Evolutionary conservation across 305 asterid genomes (phyloP), one percentile per base, ranked within the genome.

Genomic region (Fraxinus ornus): DNA sequence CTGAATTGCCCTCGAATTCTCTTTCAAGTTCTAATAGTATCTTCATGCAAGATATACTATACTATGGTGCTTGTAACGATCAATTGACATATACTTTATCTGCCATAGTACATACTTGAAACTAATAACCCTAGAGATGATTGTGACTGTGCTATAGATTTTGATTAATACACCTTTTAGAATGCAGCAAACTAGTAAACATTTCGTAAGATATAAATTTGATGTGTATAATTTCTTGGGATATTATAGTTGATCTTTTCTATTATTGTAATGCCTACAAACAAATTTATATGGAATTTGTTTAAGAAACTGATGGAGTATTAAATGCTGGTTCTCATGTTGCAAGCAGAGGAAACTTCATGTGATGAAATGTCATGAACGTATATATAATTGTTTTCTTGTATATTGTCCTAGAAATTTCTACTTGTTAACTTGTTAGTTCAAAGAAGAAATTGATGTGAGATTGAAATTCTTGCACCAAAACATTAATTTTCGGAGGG

Each of bases 41-140:
- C 35, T 35, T 41, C 35, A 73, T 77, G 36, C n/a, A 60, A 75
- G 21, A 60, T 78, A 68, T 71, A 24, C 60, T 35, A 72, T 74
- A 39, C 76, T 75, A 52, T 24, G 35, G 75, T 57, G 82, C 77
- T 82, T 26, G 32, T 64, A 64, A 64, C 5, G 35, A 24, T 64
- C 35, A 24, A 9, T 9, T 64, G 73, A 15, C 35, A 24, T 24
- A 24, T 64, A 64, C 73, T 64, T 64, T 26, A 24, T 64, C 73
- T 64, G 32, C 35, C 73, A 24, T 10, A 64, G 35, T 30, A 64
- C 33, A 24, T 26, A 12, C 73, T 64, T 10, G 30, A 64, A 64
- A 64, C 73, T 10, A 64, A 62, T 22, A 10, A 22, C 71, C 30
- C 71, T 62, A 22, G 32, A 62, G 71, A 62, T 62, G 71, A 22